phyloP scores from a whole-genome alignment of 768 basidiomycete genomes.

The Polyporus arcularius region DNA sequence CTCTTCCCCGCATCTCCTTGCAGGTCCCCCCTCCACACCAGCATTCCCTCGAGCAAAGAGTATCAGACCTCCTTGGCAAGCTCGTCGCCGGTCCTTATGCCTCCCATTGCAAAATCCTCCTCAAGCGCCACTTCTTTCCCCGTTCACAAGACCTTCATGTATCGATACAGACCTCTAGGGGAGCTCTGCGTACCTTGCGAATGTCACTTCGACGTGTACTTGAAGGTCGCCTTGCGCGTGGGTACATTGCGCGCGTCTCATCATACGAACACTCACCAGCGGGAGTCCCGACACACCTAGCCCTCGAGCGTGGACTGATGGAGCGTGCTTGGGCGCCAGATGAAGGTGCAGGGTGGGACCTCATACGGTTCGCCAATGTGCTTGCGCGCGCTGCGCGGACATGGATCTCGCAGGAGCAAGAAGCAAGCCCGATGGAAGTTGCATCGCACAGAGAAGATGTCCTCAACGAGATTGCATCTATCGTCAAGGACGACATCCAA shows the following conservation, averaged over 20 bases:
- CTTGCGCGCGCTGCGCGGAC: constrained; percentile 55
- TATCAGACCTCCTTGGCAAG: constrained; percentile 55
- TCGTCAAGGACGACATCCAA: constrained; percentile 71
- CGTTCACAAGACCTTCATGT: constrained; percentile 27
- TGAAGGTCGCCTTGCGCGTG: constrained; percentile 61
- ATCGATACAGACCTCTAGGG: constrained; percentile 29
- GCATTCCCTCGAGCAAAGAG: constrained; percentile 50
- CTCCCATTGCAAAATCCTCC: constrained; percentile 61
- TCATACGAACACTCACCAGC: constrained; percentile 57
- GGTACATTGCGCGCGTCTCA: constrained; percentile 59
- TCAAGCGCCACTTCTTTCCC: constrained; percentile 61
- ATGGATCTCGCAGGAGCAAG: constrained; percentile 50
- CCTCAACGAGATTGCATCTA: constrained; percentile 67
- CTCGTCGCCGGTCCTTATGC: constrained; percentile 69
- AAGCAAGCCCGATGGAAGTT: constrained; percentile 27
- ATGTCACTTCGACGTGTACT: constrained; percentile 64
- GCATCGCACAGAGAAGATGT: constrained; percentile 36
- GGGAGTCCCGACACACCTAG: constrained; percentile 60
- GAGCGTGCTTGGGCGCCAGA: constrained; percentile 75
- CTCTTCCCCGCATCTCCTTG: constrained; percentile 69
- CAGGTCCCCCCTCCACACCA: constrained; percentile 30
- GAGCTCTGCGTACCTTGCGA: constrained; percentile 53
- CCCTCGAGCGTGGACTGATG: constrained; percentile 63
- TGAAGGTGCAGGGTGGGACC: constrained; percentile 67
- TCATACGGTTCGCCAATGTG: constrained; percentile 54